Conservation (phyloP, 805 yeast species). For the Kregervanrija pseudodelftensis region DNA sequence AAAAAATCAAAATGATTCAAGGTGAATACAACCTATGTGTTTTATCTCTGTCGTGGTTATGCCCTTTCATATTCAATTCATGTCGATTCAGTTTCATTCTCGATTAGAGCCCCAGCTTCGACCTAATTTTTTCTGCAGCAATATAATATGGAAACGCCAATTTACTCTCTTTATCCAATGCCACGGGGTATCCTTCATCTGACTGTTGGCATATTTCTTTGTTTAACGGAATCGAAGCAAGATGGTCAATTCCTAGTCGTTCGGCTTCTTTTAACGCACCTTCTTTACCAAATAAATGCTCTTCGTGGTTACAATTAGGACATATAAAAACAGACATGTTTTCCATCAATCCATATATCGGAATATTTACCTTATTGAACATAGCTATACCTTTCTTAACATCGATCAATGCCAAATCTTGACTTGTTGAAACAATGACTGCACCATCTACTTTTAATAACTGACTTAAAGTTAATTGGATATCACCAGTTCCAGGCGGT, state of each 20-base stretch:
- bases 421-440: conserved; percentile 78
- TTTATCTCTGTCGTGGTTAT: too few relatives aligned
- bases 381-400: conserved; percentile 74
- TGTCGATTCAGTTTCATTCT: background rate
- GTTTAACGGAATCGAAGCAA: conserved; percentile 65
- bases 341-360: conserved; percentile 69
- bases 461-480: conserved; percentile 77
- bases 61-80: too few relatives aligned
- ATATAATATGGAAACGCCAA: conserved; percentile 40
- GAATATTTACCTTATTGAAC: conserved; percentile 66
- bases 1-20: too few relatives aligned
- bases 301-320: conserved; percentile 66
- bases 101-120: conserved; percentile 1
- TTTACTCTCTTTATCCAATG: conserved; percentile 33
- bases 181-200: conserved; percentile 62
- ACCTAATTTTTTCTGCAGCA: conserved; percentile 33
- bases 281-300: conserved; percentile 67
- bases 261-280: conserved; percentile 48
- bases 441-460: conserved; percentile 73
- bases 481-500: conserved; percentile 93
- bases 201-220: conserved; percentile 52
- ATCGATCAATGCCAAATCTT: conserved; percentile 75
- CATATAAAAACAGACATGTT: conserved; percentile 77
- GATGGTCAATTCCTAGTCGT: conserved; percentile 37
- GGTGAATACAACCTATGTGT: too few relatives aligned